These are phyloP conservation scores for Cudoniella acicularis DNA, from an alignment of 495 filamentous ascomycete species.

Conservation along the genomic window DNA sequence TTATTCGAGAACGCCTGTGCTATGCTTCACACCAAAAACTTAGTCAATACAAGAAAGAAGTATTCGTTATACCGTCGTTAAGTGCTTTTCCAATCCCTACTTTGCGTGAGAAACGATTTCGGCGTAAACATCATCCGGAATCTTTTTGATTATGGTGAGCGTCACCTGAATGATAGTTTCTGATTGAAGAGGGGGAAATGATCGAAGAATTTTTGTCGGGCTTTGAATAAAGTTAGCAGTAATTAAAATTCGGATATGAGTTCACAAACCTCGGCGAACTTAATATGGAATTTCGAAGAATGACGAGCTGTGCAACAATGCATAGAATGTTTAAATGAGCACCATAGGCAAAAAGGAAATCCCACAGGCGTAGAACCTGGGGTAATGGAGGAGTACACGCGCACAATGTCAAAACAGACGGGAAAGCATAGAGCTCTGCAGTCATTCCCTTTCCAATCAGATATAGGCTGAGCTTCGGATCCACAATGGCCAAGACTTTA, in stretches of 20 bases:
- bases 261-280: slow-evolving; percentile 70
- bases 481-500: slow-evolving; percentile 82
- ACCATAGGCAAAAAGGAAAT: slow-evolving; percentile 95
- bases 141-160: slow-evolving; percentile 73
- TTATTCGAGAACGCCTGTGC: not conserved
- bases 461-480: slow-evolving; percentile 79
- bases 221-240: slow-evolving; percentile 38
- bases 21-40: not conserved
- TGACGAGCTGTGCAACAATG: slow-evolving; percentile 92
- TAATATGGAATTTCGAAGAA: slow-evolving; percentile 81
- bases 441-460: slow-evolving; percentile 81
- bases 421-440: slow-evolving; percentile 96
- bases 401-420: slow-evolving; percentile 89
- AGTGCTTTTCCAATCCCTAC: slow-evolving; percentile 29
- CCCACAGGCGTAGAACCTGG: slow-evolving; percentile 94
- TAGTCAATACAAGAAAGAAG: not conserved
- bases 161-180: slow-evolving; percentile 77
- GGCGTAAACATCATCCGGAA: slow-evolving; percentile 83
- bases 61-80: slow-evolving; percentile 5
- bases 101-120: slow-evolving; percentile 85
- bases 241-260: slow-evolving; percentile 2
- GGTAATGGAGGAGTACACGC: slow-evolving; percentile 96
- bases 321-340: slow-evolving; percentile 92
- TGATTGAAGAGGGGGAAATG: slow-evolving; percentile 82
- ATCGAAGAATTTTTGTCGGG: slow-evolving; percentile 84